Base-by-base conservation (phyloP, 768 basidiomycete species). In the Suillus subalutaceus region DNA sequence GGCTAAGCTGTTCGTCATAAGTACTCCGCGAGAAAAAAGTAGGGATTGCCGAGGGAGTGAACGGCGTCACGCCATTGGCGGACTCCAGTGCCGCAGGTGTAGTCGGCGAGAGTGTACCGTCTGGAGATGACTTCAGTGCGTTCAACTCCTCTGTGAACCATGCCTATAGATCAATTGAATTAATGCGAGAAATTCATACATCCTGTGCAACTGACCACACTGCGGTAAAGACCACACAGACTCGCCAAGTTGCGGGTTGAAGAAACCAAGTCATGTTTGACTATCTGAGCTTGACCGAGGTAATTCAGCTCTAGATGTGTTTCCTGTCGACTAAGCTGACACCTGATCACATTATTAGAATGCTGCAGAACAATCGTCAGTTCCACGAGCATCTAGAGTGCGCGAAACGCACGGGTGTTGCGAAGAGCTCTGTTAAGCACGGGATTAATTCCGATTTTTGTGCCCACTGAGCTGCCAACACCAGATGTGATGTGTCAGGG, bases 81-180 rank as follows among this genome's bases (percentile, higher is more conserved):
- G 87, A 80, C 65, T 89, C 89, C 12, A 86, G 69, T 38, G 77
- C 82, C 55, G 79, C 77, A 16, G 63, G 83, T 6, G 84, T 81
- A n/a, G 79, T 80, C 7, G 88, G 86, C 30, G 88, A 85, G 44
- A 82, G 67, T 3, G 78, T 69, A 8, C 78, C 78, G 62, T 88
- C 88, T 62, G 88, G 80, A 38, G 80, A 80, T 5, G 86, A 81
- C 75, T 90, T 92, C 59, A 99, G 80, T 52, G 83, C 77, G 50
- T 85, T 84, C 16, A 98, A 80, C 71, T 91, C 89, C 20, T 83
- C 77, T 38, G 89, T 86, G 75, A 98, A 94, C 97, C 96, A 98
- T 1, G 88, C 84, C 94, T 97, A 64, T 26, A 13, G 32, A 32
- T 48, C 53, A 56, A 23, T 43, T 57, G 8, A 44, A 40, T 15